Evolutionary conservation across 345 rosid species (phyloP).

Genomic region (Sisymbrium altissimum): DNA sequence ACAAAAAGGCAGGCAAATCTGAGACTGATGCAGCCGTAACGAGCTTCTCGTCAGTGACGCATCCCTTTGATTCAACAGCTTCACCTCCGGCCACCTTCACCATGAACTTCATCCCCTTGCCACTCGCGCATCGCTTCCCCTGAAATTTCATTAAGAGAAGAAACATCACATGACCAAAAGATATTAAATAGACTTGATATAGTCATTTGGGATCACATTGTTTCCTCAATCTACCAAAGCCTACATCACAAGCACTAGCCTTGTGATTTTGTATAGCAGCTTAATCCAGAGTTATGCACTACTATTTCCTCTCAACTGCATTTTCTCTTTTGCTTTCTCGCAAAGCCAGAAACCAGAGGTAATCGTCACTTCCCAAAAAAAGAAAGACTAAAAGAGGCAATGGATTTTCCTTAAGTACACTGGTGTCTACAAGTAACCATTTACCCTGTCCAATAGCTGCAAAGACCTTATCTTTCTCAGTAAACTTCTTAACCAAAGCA

Average conservation of each 20-base stretch:
- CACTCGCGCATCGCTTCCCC: conserved; percentile 37
- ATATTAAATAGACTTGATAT: not conserved
- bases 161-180: not conserved
- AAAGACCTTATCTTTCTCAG: conserved; percentile 37
- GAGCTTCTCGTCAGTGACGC: conserved; percentile 41
- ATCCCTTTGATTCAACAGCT: conserved; percentile 32
- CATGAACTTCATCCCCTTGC: conserved; percentile 42
- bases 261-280: too few species aligned
- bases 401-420: conserved; percentile 37
- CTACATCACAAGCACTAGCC: not conserved
- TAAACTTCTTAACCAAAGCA: conserved; percentile 39
- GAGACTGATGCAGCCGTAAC: conserved; percentile 46
- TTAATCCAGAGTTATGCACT: too few species aligned
- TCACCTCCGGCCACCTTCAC: conserved; percentile 50
- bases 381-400: too few species aligned
- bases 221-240: not conserved
- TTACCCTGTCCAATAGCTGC: conserved; percentile 51
- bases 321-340: too few species aligned
- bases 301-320: too few species aligned
- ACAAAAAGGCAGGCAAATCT: conserved; percentile 41
- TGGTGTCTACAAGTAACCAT: conserved; percentile 47
- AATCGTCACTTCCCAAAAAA: too few species aligned
- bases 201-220: not conserved
- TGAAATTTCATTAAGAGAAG: not conserved
- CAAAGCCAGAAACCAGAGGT: too few species aligned